Percentiles rank a stretch among this genome's conserved stretches.
Evolutionary conservation across 495 filamentous ascomycete species (phyloP).

Genomic region (Hypoxylon trugodes): DNA sequence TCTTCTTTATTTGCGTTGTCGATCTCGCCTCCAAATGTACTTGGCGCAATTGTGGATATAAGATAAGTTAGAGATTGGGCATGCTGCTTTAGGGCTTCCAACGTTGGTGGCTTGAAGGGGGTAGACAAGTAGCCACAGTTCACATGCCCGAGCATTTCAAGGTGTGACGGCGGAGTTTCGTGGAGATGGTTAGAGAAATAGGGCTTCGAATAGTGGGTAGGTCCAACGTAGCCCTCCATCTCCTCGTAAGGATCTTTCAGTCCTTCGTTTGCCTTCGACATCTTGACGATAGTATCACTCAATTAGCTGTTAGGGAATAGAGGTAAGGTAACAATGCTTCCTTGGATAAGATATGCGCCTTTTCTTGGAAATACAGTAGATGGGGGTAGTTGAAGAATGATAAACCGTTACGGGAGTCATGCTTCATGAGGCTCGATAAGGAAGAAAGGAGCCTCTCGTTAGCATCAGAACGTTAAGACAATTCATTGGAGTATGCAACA

Average conservation of each 20-base stretch:
- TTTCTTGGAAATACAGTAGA: background rate
- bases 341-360: constrained; percentile 6
- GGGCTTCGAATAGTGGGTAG: constrained; percentile 43
- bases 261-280: constrained; percentile 3
- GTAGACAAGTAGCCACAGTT: constrained; percentile 64
- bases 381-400: background rate
- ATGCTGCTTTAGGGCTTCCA: constrained; percentile 63
- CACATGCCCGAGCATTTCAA: constrained; percentile 48
- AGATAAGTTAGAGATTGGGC: constrained; percentile 60
- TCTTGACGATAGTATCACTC: constrained; percentile 19
- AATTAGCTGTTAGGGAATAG: background rate
- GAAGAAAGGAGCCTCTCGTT: constrained; percentile 19
- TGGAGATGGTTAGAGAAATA: constrained; percentile 43
- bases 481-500: constrained; percentile 29
- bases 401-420: constrained; percentile 21
- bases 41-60: constrained; percentile 55
- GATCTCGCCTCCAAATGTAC: constrained; percentile 37
- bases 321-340: background rate
- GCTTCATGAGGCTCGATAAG: constrained; percentile 37
- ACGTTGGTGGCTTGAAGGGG: constrained; percentile 53
- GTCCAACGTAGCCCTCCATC: constrained; percentile 38
- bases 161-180: constrained; percentile 35
- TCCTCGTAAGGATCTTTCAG: constrained; percentile 33
- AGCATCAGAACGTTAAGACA: constrained; percentile 29
- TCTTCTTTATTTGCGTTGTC: constrained; percentile 21